Percentiles rank a stretch among this genome's conserved stretches.
phyloP scores from a whole-genome alignment of 2,329 filamentous ascomycete species.

The Fusarium penzigii region DNA sequence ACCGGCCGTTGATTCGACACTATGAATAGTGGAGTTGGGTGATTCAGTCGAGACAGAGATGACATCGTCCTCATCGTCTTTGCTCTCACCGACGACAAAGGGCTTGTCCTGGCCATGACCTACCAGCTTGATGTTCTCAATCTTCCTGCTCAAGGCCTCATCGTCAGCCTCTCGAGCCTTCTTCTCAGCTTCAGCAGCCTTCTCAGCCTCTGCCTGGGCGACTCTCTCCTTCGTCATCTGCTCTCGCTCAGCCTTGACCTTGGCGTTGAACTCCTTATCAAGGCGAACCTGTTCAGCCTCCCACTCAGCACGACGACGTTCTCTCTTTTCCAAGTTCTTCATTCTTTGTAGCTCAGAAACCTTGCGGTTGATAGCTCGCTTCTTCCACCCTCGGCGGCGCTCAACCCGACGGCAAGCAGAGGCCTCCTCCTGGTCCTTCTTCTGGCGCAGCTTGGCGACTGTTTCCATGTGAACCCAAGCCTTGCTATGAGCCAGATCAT shows the following conservation, averaged over 20 bases:
- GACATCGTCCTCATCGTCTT: too few species aligned
- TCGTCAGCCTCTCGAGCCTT: constrained; percentile 16
- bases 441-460: constrained; percentile 50
- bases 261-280: constrained; percentile 33
- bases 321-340: constrained; percentile 40
- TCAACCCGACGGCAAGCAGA: constrained; percentile 46
- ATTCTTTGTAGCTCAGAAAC: constrained; percentile 43
- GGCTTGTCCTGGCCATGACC: too few species aligned
- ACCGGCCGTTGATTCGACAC: constrained; percentile 37
- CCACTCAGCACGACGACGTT: constrained; percentile 29
- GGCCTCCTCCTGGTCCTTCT: constrained; percentile 51
- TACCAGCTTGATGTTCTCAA: too few species aligned
- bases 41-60: too few species aligned
- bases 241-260: constrained; percentile 16
- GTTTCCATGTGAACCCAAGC: constrained; percentile 52
- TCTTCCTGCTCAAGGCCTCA: constrained; percentile 3
- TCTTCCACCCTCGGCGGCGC: constrained; percentile 51
- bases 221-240: constrained; percentile 19
- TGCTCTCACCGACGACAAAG: too few species aligned
- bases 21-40: constrained; percentile 21
- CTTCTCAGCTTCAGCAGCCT: constrained; percentile 17
- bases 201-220: constrained; percentile 12
- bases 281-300: constrained; percentile 28
- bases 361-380: constrained; percentile 45
- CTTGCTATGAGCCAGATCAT: constrained; percentile 62